A percentile compares a stretch with the other conserved stretches of the same genome.
phyloP scores from a whole-genome alignment of 192 early-diverging fungal species.

The Coemansia sp. region DNA sequence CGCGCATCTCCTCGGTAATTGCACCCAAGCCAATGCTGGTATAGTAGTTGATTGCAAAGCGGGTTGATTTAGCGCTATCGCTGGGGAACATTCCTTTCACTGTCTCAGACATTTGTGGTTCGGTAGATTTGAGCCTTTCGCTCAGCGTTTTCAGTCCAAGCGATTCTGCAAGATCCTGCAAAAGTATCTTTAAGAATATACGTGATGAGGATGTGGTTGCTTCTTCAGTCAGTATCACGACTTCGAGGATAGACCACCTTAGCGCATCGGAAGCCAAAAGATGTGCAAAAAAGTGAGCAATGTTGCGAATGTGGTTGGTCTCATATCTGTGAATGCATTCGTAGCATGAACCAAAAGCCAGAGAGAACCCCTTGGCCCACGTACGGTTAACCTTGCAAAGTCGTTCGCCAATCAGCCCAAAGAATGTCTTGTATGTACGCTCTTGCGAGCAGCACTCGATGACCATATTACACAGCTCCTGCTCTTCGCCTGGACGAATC shows the following conservation, averaged over 20 bases:
- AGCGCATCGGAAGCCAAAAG: constrained; percentile 82
- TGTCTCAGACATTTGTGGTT: constrained; percentile 68
- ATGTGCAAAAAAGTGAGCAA: constrained; percentile 90
- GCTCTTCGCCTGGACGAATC: constrained; percentile 81
- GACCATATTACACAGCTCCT: constrained; percentile 94
- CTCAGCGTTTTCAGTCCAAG: constrained; percentile 81
- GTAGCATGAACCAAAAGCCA: constrained; percentile 79
- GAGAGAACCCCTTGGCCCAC: constrained; percentile 79
- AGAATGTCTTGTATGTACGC: constrained; percentile 91
- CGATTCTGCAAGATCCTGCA: constrained; percentile 82
- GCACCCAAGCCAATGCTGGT: constrained; percentile 91
- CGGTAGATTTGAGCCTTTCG: constrained; percentile 61
- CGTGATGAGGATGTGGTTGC: constrained; percentile 94
- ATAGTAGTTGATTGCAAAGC: constrained; percentile 98
- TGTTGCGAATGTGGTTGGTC: constrained; percentile 89
- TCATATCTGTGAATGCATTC: constrained; percentile 93
- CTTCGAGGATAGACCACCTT: constrained; percentile 77
- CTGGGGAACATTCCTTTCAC: constrained; percentile 89
- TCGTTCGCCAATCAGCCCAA: constrained; percentile 90
- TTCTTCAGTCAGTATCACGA: constrained; percentile 87
- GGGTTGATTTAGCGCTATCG: constrained; percentile 80
- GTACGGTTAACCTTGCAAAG: constrained; percentile 79
- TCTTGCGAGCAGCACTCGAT: constrained; percentile 97
- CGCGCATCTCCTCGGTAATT: constrained; percentile 90
- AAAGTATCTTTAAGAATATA: constrained; percentile 95